phyloP scores from a whole-genome alignment of 768 basidiomycete genomes.

The Porphyrellus cyaneotinctus region DNA sequence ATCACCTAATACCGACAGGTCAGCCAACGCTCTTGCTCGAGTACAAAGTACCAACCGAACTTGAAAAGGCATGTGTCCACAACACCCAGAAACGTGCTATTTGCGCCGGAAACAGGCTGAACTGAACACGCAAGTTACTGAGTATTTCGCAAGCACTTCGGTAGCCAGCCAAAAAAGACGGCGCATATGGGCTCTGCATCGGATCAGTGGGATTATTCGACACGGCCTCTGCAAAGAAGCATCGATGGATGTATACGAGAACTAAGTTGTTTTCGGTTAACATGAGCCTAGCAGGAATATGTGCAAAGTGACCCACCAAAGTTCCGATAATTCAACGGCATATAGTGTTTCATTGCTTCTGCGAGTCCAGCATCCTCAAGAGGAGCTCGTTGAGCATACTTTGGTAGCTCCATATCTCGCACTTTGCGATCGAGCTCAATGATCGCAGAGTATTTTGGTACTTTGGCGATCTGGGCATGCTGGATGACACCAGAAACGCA shows the following conservation, averaged over 20 bases:
- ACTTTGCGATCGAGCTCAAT: constrained; percentile 62
- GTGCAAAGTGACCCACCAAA: constrained; percentile 44
- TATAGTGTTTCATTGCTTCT: constrained; percentile 68
- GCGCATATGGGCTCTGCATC: constrained; percentile 62
- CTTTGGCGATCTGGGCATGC: constrained; percentile 60
- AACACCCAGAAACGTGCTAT: constrained; percentile 67
- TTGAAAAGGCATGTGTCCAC: constrained; percentile 71
- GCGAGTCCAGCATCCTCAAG: constrained; percentile 49
- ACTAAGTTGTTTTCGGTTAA: constrained; percentile 34
- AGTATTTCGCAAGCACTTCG: constrained; percentile 61
- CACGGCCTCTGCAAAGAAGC: constrained; percentile 73
- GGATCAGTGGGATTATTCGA: constrained; percentile 61
- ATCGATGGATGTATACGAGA: constrained; percentile 69
- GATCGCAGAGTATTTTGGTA: constrained; percentile 58
- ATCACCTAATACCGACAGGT: constrained; percentile 49
- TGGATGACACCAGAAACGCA: constrained; percentile 67
- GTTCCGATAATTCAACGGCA: constrained; percentile 71
- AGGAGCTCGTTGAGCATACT: constrained; percentile 50
- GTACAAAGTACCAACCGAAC: constrained; percentile 42
- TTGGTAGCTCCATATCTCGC: constrained; percentile 64
- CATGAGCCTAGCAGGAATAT: neutral
- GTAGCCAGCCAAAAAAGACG: constrained; percentile 66
- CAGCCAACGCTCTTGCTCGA: neutral
- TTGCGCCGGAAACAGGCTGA: constrained; percentile 49
- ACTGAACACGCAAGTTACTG: constrained; percentile 44